Evolutionary conservation across 305 asterid genomes (phyloP).

Genomic region (Solanum hybrid): DNA sequence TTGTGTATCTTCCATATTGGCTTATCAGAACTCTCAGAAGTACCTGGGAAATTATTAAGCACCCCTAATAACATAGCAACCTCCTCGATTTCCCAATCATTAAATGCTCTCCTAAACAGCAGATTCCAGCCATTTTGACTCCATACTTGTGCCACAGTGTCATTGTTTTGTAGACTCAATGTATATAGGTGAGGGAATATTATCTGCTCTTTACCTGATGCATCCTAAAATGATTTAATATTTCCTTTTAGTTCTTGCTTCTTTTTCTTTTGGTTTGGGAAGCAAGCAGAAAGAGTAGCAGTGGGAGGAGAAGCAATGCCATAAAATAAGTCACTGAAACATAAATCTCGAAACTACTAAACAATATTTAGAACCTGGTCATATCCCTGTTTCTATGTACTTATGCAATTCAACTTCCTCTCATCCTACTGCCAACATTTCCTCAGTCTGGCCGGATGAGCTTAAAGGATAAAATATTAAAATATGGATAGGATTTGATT

Average conservation of each 20-base stretch:
- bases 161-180: too few relatives aligned
- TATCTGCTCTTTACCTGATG: conserved; percentile 12
- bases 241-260: conserved; percentile 2
- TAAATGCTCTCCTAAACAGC: too few relatives aligned
- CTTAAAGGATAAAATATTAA: not conserved
- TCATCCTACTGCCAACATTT: not conserved
- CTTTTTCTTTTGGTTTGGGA: conserved; percentile 9
- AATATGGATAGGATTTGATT: not conserved
- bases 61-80: too few relatives aligned
- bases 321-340: not conserved
- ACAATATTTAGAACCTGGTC: not conserved
- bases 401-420: not conserved
- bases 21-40: too few relatives aligned
- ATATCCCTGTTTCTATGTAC: not conserved
- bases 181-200: not conserved
- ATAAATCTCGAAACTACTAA: not conserved
- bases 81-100: too few relatives aligned
- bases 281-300: not conserved
- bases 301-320: not conserved
- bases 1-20: too few relatives aligned
- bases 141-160: too few relatives aligned
- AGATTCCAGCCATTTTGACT: too few relatives aligned
- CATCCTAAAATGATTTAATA: not conserved
- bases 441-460: not conserved
- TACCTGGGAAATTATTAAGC: too few relatives aligned